Evolutionary conservation across 176 grass and related monocot genomes (phyloP).

Genomic region (Areca catechu): DNA sequence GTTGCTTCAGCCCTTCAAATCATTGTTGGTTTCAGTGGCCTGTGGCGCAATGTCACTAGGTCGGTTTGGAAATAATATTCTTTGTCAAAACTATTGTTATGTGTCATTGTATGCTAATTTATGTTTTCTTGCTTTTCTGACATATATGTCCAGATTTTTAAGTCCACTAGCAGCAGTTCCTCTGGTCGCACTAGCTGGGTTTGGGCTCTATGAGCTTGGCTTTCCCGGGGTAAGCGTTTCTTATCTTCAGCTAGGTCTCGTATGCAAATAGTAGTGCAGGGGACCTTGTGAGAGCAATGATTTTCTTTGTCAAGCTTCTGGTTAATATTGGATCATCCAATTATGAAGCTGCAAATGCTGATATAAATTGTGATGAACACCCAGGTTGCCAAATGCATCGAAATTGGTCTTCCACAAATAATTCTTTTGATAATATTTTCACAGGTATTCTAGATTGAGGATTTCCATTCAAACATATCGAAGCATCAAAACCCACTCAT

Average conservation of each 20-base stretch:
- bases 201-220: constrained; percentile 95
- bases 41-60: constrained; percentile 89
- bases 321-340: too few relatives aligned
- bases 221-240: constrained; percentile 69
- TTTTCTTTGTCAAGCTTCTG: too few relatives aligned
- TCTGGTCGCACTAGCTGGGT: constrained; percentile 68
- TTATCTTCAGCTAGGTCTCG: too few relatives aligned
- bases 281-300: too few relatives aligned
- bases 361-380: constrained; percentile 6
- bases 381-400: constrained; percentile 91
- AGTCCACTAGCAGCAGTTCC: constrained; percentile 87
- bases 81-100: not conserved
- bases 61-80: constrained; percentile 17
- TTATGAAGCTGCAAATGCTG: not conserved
- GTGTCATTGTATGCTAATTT: constrained; percentile 2
- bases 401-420: constrained; percentile 77
- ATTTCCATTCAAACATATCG: too few relatives aligned
- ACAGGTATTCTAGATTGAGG: constrained; percentile 33
- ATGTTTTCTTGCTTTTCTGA: not conserved
- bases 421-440: constrained; percentile 63
- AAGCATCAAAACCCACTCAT: too few relatives aligned
- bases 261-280: too few relatives aligned
- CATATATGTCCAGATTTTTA: constrained; percentile 34
- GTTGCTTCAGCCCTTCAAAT: constrained; percentile 85
- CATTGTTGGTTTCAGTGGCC: constrained; percentile 92